Evolutionary conservation across 2,329 filamentous ascomycete species (phyloP), one percentile per base, ranked within the genome.

Genomic region (Colletotrichum siamense): DNA sequence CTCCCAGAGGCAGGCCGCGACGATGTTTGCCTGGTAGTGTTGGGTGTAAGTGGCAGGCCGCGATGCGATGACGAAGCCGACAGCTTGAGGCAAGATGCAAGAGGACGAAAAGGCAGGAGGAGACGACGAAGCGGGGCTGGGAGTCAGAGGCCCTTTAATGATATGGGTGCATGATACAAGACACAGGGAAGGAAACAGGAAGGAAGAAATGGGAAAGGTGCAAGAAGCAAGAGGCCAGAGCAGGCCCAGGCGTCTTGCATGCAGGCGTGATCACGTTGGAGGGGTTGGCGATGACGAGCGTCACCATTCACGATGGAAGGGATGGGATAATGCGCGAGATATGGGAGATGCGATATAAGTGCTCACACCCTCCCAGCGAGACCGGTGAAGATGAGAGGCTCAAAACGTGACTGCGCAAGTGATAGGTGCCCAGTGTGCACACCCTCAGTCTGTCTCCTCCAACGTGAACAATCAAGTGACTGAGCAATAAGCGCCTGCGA

Each of bases 381-480:
- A 67, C 62, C 68, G 57, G 73, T 72, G 8, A 63, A 55, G 39
- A 63, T 24, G 10, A 36, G 55, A 55, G 69, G 62, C 52, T 75
- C 30, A 55, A 67, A 64, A 62, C 34, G 24, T 59, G 32, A 59
- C 15, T 34, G 28, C 10, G n/a, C 55, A 44, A 44, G 70, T 68
- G 64, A 76, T 57, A 44, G 15, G 12, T 49, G 32, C 32, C 32
- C 18, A 59, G 32, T 16, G 13, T 59, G 26, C 49, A 62, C 69
- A 76, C 26, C 39, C 63, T 70, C 68, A 55, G n/a, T 30, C 30
- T 13, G 24, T 8, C 6, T 63, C 64, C 28, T 49, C 30, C 62
- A 63, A 24, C 30, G 69, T 75, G 63, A 52, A 75, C 16, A 44
- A 28, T 76, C 74, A 76, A 76, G 57, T 76, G 74, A 74, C 74